These are phyloP conservation scores for Marasmius tenuissimus DNA, from an alignment of 1,284 basidiomycete species.

Conservation along the genomic window DNA sequence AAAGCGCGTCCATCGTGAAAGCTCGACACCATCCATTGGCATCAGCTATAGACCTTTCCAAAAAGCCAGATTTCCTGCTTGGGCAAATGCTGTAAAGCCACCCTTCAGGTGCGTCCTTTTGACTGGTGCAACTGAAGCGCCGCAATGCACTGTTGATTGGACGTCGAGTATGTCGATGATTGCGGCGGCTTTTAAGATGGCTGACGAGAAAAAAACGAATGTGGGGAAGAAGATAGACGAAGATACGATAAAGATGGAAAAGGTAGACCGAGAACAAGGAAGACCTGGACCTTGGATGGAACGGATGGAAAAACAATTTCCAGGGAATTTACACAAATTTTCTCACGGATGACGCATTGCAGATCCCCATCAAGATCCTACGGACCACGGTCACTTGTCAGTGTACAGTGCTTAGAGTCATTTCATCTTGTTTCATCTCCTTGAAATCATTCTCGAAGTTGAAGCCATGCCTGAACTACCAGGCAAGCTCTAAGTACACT, in stretches of 20 bases:
- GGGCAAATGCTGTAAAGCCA: not conserved
- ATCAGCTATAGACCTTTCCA: not conserved
- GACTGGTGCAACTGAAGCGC: not conserved
- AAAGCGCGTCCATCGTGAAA: slow-evolving; percentile 79
- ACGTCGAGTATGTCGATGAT: not conserved
- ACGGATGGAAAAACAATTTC: not conserved
- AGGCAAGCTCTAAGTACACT: slow-evolving; percentile 35
- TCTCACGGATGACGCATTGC: not conserved
- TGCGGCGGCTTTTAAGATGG: slow-evolving; percentile 27
- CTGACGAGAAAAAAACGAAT: not conserved
- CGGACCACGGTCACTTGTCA: not conserved
- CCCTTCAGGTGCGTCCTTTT: not conserved
- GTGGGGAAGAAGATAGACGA: not conserved
- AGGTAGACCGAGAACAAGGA: too few relatives aligned
- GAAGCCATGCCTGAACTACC: slow-evolving; percentile 63
- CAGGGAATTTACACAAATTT: not conserved
- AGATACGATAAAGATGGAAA: too few relatives aligned
- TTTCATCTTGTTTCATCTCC: too few relatives aligned
- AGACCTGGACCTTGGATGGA: not conserved
- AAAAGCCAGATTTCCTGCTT: not conserved
- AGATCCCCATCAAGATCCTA: not conserved
- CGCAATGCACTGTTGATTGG: not conserved
- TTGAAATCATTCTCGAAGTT: too few relatives aligned
- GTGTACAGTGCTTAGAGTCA: too few relatives aligned
- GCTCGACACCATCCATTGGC: slow-evolving; percentile 67